Base-by-base conservation (phyloP, 2,329 filamentous ascomycete species). In the Fusarium hostae region DNA sequence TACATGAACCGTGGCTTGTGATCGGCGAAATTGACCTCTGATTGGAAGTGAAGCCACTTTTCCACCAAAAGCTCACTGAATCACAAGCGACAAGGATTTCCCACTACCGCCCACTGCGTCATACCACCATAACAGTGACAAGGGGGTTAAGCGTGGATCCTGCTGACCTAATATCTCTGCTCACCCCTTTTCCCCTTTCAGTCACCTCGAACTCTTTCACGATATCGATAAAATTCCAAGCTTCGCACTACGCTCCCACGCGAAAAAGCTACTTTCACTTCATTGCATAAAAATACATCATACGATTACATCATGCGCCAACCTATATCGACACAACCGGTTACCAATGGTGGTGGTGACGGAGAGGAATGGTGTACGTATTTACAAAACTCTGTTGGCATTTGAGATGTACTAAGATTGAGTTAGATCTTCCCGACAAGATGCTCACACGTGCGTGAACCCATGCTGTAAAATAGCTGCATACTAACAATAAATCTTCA, bases 361-460 rank as follows among this genome's bases (percentile, higher is more conserved):
- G 54, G 43, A 9, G 67, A 71, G 13, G 70, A 73, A n/a, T 59
- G 60, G 59, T 73, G 71, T 73, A 73, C n/a, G 70, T 66, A 34
- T 18, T 2, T n/a, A 28, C 26, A 22, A 32, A 32, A 10, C 30
- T 44, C 20, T 51, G 26, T 51, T 58, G 13, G 11, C 5, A 24
- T 20, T 30, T 50, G 35, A 35, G 18, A 48, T 26, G 60, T 45
- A 34, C 47, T 57, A 34, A 68, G 43, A 40, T 39, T 37, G 48
- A 20, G 30, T 43, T 58, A 73, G 71, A 73, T 30, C 50, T 59
- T 24, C 71, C 71, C 59, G 70, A 73, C 45, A 73, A 66, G 11
- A 73, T 73, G 71, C 71, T 73, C 30, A 56, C 68, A 35, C 59
- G 71, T 72, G 68, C 43, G 70, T 72, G 24, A 47, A 55, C 18